phyloP scores from a whole-genome alignment of 352 stramenopile species.

The Pythium dissimile region DNA sequence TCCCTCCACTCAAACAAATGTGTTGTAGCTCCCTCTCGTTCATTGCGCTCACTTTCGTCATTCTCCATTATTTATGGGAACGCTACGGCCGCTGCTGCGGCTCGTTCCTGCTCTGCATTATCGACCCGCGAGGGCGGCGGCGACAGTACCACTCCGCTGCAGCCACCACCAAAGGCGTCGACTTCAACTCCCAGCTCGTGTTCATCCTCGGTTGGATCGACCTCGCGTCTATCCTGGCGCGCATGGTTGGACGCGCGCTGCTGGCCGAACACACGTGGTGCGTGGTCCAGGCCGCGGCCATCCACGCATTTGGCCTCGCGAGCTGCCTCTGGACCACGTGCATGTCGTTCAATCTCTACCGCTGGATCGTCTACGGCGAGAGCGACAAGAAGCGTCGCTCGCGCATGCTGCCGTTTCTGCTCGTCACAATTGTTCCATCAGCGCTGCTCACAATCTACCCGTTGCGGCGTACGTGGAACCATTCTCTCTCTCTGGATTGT shows the following conservation, averaged over 20 bases:
- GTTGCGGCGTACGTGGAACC: constrained; percentile 33
- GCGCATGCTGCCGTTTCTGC: constrained; percentile 53
- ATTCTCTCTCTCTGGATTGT: not conserved
- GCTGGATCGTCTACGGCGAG: constrained; percentile 73
- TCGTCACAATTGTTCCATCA: constrained; percentile 48
- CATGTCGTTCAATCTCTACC: constrained; percentile 80
- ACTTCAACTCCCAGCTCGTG: constrained; percentile 72
- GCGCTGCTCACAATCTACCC: constrained; percentile 52
- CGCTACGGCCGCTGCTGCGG: constrained; percentile 22
- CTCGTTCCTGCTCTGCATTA: constrained; percentile 2
- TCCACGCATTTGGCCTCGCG: constrained; percentile 50
- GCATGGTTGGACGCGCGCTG: constrained; percentile 50
- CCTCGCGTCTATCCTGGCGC: constrained; percentile 43
- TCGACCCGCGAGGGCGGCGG: not conserved
- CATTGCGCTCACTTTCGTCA: constrained; percentile 57
- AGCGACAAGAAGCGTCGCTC: constrained; percentile 59
- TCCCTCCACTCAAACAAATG: not conserved
- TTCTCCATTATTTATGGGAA: constrained; percentile 52
- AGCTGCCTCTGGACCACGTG: constrained; percentile 74
- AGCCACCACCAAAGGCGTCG: not conserved
- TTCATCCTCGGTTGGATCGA: constrained; percentile 72
- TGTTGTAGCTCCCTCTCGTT: constrained; percentile 50
- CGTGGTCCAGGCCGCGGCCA: constrained; percentile 48
- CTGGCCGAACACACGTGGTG: constrained; percentile 44
- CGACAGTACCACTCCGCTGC: not conserved